phyloP scores from a whole-genome alignment of 2,329 filamentous ascomycete species.

The Dichotomopilus funicola region DNA sequence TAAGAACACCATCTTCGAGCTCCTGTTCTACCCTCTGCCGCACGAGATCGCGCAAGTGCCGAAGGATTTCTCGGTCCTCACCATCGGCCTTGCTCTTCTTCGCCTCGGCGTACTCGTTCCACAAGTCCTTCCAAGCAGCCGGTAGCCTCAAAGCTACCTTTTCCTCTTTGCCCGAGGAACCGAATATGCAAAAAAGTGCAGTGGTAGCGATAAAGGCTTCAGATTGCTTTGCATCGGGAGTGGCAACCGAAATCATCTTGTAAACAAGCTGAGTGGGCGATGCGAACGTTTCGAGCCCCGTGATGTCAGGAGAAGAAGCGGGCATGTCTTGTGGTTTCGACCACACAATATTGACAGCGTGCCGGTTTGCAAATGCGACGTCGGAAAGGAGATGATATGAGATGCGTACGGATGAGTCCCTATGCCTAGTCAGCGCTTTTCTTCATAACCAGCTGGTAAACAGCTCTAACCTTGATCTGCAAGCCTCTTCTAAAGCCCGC shows the following conservation, averaged over 20 bases:
- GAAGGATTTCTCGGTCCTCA: slow-evolving; percentile 62
- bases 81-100: slow-evolving; percentile 66
- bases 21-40: slow-evolving; percentile 62
- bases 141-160: slow-evolving; percentile 76
- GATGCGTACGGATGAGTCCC: slow-evolving; percentile 64
- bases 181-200: slow-evolving; percentile 75
- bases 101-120: slow-evolving; percentile 66
- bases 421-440: slow-evolving; percentile 28
- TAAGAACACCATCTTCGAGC: slow-evolving; percentile 65
- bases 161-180: slow-evolving; percentile 72
- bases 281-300: slow-evolving; percentile 40
- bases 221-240: slow-evolving; percentile 71
- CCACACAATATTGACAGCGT: slow-evolving; percentile 71
- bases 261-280: slow-evolving; percentile 53
- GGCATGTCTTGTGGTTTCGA: slow-evolving; percentile 60
- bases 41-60: slow-evolving; percentile 63
- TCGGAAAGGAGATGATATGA: slow-evolving; percentile 64
- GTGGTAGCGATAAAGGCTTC: slow-evolving; percentile 79
- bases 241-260: slow-evolving; percentile 68
- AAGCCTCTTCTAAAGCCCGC: slow-evolving; percentile 78
- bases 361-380: slow-evolving; percentile 67
- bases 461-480: slow-evolving; percentile 61
- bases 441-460: not conserved
- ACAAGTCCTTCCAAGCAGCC: slow-evolving; percentile 75
- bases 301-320: slow-evolving; percentile 29